Percentiles rank a stretch among this genome's conserved stretches.
Evolutionary conservation across 2,329 filamentous ascomycete species (phyloP).

Genomic region (Fusarium sp.): DNA sequence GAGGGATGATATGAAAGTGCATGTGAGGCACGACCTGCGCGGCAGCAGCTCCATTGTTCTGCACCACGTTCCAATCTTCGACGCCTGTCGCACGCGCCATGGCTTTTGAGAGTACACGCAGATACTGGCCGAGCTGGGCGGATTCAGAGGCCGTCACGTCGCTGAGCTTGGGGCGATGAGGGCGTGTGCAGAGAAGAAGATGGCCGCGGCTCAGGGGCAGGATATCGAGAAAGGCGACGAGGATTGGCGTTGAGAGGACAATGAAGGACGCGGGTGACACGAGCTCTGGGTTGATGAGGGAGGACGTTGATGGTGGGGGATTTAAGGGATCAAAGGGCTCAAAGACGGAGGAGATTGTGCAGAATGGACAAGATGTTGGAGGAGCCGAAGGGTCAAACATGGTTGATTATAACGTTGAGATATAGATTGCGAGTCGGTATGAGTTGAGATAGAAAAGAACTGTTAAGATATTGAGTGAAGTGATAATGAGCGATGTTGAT

Average conservation of each 20-base stretch:
- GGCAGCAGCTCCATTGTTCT: conserved; percentile 92
- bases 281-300: conserved; percentile 50
- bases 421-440: background rate
- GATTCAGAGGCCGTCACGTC: conserved; percentile 75
- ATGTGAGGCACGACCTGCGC: conserved; percentile 94
- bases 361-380: conserved; percentile 70
- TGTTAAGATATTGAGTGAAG: background rate
- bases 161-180: conserved; percentile 82
- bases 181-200: conserved; percentile 82
- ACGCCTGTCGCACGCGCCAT: conserved; percentile 77
- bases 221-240: conserved; percentile 93
- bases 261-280: conserved; percentile 68
- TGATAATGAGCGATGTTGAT: background rate
- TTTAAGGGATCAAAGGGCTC: conserved; percentile 59
- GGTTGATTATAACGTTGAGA: background rate
- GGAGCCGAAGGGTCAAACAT: conserved; percentile 57
- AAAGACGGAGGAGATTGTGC: conserved; percentile 67
- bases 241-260: conserved; percentile 80
- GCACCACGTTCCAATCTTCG: conserved; percentile 93
- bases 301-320: conserved; percentile 57
- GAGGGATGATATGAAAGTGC: conserved; percentile 93
- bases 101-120: conserved; percentile 79
- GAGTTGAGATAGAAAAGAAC: background rate
- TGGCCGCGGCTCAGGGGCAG: conserved; percentile 88
- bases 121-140: conserved; percentile 73